Evolutionary conservation across 2,329 filamentous ascomycete species (phyloP).

Genomic region (Cladophialophora psammophila): DNA sequence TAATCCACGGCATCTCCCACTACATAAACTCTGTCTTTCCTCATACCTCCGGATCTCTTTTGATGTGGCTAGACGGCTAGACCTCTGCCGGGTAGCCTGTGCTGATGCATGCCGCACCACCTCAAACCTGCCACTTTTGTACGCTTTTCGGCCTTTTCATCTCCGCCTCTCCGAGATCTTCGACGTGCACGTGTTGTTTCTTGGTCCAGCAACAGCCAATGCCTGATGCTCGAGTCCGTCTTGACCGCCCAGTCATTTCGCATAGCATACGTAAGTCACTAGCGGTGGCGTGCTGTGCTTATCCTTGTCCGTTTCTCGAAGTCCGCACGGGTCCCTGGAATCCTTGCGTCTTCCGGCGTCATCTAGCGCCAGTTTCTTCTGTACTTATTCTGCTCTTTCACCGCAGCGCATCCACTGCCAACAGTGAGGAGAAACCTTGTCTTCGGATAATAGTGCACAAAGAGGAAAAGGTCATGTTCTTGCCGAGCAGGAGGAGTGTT

Average conservation of each 20-base stretch:
- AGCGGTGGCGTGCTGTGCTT: not conserved
- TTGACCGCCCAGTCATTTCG: slow-evolving; percentile 12
- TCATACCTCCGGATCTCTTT: slow-evolving; percentile 7
- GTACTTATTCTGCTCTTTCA: not conserved
- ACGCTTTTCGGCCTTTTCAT: slow-evolving; percentile 22
- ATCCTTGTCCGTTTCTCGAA: not conserved
- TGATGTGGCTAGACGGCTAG: slow-evolving; percentile 9
- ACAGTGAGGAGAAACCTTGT: not conserved
- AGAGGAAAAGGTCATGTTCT: not conserved
- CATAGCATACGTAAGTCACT: slow-evolving; percentile 10
- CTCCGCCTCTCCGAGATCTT: slow-evolving; percentile 22
- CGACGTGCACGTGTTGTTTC: slow-evolving; percentile 25
- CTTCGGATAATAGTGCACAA: slow-evolving; percentile 3
- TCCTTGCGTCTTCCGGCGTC: slow-evolving; percentile 2
- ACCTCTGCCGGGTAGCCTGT: not conserved
- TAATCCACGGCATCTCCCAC: slow-evolving; percentile 13
- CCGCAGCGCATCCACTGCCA: not conserved
- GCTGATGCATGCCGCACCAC: slow-evolving; percentile 5
- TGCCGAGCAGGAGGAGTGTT: not conserved
- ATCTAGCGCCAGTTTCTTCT: not conserved
- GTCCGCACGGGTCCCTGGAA: not conserved
- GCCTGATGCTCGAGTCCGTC: not conserved
- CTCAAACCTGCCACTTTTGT: slow-evolving; percentile 5
- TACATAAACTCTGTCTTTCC: slow-evolving; percentile 11
- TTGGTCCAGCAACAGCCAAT: slow-evolving; percentile 15